Base-by-base conservation (phyloP, 371 early-diverging fungal species). In the Syncephalastrum contaminatum region DNA sequence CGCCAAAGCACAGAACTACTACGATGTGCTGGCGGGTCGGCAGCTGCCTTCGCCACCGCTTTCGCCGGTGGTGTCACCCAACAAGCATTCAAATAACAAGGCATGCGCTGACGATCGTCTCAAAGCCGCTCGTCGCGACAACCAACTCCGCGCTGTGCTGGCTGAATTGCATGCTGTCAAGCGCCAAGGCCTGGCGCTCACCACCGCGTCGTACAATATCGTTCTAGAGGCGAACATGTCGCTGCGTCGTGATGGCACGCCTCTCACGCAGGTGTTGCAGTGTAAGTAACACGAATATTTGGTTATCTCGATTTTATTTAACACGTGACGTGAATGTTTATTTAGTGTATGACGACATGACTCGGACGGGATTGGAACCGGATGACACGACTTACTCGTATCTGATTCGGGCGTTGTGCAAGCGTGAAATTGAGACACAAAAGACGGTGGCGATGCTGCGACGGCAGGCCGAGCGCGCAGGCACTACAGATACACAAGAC, bases 271-370 rank as follows among this genome's bases (percentile, higher is more conserved):
- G 15, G 56, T 76, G 61, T 48, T 76, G 40, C 63, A 74, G 59
- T 55, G 75, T 74, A 62, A 62, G 36, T 30, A 30, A 30, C 36
- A 30, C 36, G 36, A 8, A 10, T 40, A 39, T 51, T 1, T 3
- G 19, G 12, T 18, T 51, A 18, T 51, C 10, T 39, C 27, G 12
- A 22, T 24, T 14, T 39, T 13, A n/a, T 20, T 2, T 51, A 14
- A 49, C 49, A 27, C 10, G 2, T 21, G n/a, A 10, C 25, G 7
- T 30, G 36, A 30, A 30, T 30, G 36, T 30, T 30, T 30, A 30
- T 30, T 30, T 58, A 73, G 73, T 76, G 50, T 79, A 72, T 44
- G 55, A 73, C 16, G 72, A 75, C 14, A 79, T 79, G 80, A 22
- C 66, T 19, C 48, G 51, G 25, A 19, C 56, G 24, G 48, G 58